Base-by-base conservation (phyloP, 495 filamentous ascomycete species). In the Lepidopterella palustris region DNA sequence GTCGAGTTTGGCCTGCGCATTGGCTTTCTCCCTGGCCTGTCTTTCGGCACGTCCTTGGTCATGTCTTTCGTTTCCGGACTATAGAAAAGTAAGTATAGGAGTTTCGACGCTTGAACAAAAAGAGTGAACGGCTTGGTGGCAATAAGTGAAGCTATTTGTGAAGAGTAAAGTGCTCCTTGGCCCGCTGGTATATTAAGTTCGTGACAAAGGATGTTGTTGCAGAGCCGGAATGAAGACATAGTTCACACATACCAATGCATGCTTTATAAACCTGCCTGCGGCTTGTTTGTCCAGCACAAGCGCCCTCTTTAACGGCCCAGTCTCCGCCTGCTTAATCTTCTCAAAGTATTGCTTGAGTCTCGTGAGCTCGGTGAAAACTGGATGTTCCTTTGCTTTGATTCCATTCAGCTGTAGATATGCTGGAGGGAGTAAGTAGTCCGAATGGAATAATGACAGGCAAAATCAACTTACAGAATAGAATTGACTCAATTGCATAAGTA, bases 401-500 rank as follows among this genome's bases (percentile, higher is more conserved):
- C 86, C 90, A 64, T 89, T 86, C 25, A 97, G 81, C 51, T 84
- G 82, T 25, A 98, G 75, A 61, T 89, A 87, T 40, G 39, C 59
- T 5, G 39, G 11, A 28, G 61, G 39, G n/a, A n/a, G n/a, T n/a
- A n/a, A n/a, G n/a, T n/a, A n/a, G n/a, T n/a, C n/a, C n/a, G n/a
- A 32, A 18, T 20, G 35, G 21, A 21, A 29, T 24, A 3, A 47
- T 13, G 15, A 25, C 3, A 15, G 15, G 3, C 0, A 0, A 15
- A 35, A 5, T 29, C 20, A 24, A 71, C 84, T 58, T 73, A 95
- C 89, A 92, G 73, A 95, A 97, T 21, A 97, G 71, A 13, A 96
- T 75, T n/a, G 90, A 95, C 62, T 97, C 91, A 52, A 98, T 83
- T 0, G 91, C 82, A 70, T 97, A 97, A 0, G 89, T 85, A 47